Conservation (phyloP, 345 rosid genomes). For the Diplotaxis tenuifolia region DNA sequence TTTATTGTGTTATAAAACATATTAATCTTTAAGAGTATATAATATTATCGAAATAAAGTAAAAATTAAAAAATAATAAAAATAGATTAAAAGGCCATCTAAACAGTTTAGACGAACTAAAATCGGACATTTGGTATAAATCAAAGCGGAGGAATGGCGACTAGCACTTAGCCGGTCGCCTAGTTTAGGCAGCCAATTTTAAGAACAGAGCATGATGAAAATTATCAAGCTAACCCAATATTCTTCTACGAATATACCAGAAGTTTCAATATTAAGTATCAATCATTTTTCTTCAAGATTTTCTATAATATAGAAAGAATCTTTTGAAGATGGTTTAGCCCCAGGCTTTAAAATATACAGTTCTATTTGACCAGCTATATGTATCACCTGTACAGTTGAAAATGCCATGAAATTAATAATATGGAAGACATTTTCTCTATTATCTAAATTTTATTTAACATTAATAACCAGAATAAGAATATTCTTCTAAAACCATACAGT, state of each 20-base stretch:
- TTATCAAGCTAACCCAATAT: constrained; percentile 6
- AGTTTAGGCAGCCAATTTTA: too few species aligned
- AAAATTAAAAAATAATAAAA: too few species aligned
- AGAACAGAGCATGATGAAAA: neutral
- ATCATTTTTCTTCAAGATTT: neutral
- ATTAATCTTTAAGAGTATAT: too few species aligned
- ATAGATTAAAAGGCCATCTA: too few species aligned
- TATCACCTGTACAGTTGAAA: neutral
- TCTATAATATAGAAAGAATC: neutral
- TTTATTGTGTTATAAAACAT: too few species aligned
- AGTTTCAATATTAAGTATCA: neutral
- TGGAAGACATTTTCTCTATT: neutral
- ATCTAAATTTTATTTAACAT: neutral
- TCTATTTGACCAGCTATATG: constrained; percentile 5
- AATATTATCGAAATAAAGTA: too few species aligned
- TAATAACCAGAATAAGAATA: constrained; percentile 9
- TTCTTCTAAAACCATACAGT: neutral
- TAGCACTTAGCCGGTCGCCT: too few species aligned
- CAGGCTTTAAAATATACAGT: neutral
- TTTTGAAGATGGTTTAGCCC: neutral
- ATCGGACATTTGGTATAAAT: too few species aligned
- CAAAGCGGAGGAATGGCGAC: too few species aligned
- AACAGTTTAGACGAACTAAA: too few species aligned
- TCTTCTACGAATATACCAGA: constrained; percentile 3
- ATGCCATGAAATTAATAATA: too few species aligned